Base-by-base conservation (phyloP, 441 rosid genomes). In the Arabidopsis lyrata region DNA sequence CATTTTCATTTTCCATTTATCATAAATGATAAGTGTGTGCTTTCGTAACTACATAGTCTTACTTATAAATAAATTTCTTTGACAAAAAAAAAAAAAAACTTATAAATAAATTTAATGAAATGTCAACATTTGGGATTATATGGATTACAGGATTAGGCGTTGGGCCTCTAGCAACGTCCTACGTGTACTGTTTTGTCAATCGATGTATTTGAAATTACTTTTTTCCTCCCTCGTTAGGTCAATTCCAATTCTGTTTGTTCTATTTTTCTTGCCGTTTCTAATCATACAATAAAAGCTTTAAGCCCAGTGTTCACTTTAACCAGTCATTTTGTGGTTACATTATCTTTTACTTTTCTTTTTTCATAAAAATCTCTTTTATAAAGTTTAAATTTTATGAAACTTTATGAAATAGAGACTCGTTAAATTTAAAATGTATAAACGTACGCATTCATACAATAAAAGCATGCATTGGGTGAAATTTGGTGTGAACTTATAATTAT, bases 401-500 rank as follows among this genome's bases (percentile, higher is more conserved):
- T 18, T 18, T 18, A 18, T 18, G 20, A 18, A 18, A 18, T 18
- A 0, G 20, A 18, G 20, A 0, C 2, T 22, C 1, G 24, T 22
- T 22, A 22, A 27, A 27, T 27, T 29, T 29, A 29, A 29, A 0
- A 39, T 41, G 6, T 34, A 36, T 35, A 16, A 29, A 29, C 6
- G 8, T 54, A 39, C 6, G 13, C 53, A 11, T 34, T 44, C 5
- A 50, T 60, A 18, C 9, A 22, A 14, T 35, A 65, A 41, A 58
- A 66, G 57, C 63, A 67, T 75, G 74, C n/a, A 60, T 6, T 29
- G 9, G 38, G 57, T 52, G 29, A 68, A 60, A 68, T 54, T 35
- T 63, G 70, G 70, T 68, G 70, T 75, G 74, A 54, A 75, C 45
- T 62, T 75, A 61, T 24, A 35, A 35, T 68, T 54, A 68, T 67